Evolutionary conservation across 305 asterid genomes (phyloP).

Genomic region (Solanum hybrid): DNA sequence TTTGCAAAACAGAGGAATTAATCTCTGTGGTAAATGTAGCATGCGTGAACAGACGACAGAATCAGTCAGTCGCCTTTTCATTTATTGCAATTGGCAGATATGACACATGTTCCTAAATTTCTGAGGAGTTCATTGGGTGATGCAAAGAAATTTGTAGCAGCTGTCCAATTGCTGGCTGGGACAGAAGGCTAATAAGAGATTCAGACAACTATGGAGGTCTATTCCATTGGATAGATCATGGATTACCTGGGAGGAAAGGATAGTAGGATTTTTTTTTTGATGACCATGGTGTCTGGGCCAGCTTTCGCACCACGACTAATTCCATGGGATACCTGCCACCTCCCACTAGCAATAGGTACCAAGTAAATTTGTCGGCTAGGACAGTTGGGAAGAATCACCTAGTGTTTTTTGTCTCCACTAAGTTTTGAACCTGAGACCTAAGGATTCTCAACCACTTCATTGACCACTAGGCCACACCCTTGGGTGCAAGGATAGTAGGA

Average conservation of each 20-base stretch:
- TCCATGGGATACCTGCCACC: neutral
- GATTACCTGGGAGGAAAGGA: neutral
- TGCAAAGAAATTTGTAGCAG: neutral
- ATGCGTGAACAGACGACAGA: neutral
- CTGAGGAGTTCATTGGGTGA: neutral
- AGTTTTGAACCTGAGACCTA: neutral
- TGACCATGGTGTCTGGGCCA: neutral
- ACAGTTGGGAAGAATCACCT: neutral
- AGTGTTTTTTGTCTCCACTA: neutral
- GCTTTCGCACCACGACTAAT: neutral
- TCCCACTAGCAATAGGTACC: neutral
- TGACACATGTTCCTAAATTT: neutral
- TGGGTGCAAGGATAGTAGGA: neutral
- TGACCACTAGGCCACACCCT: neutral
- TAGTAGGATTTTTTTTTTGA: neutral
- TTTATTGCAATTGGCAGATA: neutral
- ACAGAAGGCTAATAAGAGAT: neutral
- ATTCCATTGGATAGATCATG: neutral
- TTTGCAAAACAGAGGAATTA: neutral
- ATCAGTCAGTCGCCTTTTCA: neutral
- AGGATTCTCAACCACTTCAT: neutral
- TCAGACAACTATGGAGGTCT: neutral
- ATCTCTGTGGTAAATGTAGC: neutral
- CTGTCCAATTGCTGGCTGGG: neutral
- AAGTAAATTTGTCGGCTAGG: neutral